Base-by-base conservation (phyloP, 805 yeast genomes). In the Yarrowia bubula region DNA sequence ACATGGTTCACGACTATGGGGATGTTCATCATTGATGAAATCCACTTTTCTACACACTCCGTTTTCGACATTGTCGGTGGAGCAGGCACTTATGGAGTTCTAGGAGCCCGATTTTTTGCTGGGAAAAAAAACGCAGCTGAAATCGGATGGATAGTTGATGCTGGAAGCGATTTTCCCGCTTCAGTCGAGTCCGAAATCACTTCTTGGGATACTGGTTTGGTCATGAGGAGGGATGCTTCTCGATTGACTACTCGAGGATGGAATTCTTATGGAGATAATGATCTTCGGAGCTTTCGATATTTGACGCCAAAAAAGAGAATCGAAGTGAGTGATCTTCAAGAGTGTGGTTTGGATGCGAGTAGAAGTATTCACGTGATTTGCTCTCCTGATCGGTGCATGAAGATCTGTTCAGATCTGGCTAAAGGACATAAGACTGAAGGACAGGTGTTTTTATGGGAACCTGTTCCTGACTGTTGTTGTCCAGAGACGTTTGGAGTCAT, bases 1-100 rank as follows among this genome's bases (percentile, higher is more conserved):
- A 55, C 47, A 43, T 55, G 61, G 9, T 82, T 90, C 71, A 80
- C 88, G 18, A 82, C 96, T 1, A 78, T 89, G 78, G 98, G 97
- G 51, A 87, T 92, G 90, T 88, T 91, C 76, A 91, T 93, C 71
- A 82, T 92, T 15, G 98, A 92, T 74, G 96, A 90, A 68, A 90
- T 92, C 69, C 86, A 84, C 65, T 86, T 84, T 70, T 76, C 66
- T 65, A 79, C 69, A 66, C 44, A 70, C 76, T 28, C 79, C 77
- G 68, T 73, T 70, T 67, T 67, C 46, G 74, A 89, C 72, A 80
- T 92, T 8, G 79, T 90, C 53, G 98, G 98, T 0, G 98, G 98
- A 1, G 98, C 92, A 1, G 97, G 96, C 0, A 84, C 93, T 0
- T 92, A 83, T 73, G 92, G 92, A 1, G 83, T 86, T 1, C 76